These are phyloP conservation scores for Lumnitzera littorea DNA, from an alignment of 345 rosid species.

Conservation along the genomic window DNA sequence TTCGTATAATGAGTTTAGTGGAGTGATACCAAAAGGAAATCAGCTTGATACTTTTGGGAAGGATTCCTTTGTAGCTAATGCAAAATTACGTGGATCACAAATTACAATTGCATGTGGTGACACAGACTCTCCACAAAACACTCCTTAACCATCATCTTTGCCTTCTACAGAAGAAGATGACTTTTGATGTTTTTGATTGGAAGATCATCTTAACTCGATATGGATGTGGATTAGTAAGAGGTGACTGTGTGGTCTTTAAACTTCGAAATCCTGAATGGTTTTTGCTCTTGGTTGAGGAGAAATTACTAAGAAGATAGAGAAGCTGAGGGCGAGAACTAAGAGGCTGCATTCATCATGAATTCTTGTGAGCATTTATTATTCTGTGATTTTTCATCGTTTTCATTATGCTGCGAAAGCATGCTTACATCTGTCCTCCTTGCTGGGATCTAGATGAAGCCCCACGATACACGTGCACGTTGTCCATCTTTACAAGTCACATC, in stretches of 20 bases:
- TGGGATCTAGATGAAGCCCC: no score
- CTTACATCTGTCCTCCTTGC: no score
- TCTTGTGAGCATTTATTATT: no score
- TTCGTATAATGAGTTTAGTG: constrained; percentile 6
- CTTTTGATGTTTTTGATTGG: neutral
- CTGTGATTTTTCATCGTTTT: no score
- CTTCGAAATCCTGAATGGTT: neutral
- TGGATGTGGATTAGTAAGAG: constrained; percentile 1
- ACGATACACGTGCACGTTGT: no score
- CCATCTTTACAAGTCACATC: no score
- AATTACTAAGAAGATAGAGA: neutral
- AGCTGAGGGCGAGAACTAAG: neutral
- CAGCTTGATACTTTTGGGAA: constrained; percentile 12
- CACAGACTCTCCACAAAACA: neutral
- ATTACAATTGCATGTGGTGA: neutral
- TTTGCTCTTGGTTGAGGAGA: neutral
- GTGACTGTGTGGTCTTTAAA: constrained; percentile 3
- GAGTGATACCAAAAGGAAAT: constrained; percentile 11
- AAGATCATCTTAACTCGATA: neutral
- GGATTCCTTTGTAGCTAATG: constrained; percentile 7
- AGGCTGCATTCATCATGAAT: neutral
- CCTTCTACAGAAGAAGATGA: neutral
- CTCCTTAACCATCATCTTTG: neutral
- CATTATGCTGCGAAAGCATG: no score
- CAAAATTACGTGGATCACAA: constrained; percentile 15